phyloP scores from a whole-genome alignment of 495 filamentous ascomycete genomes.

The Penicillium crystallinum region DNA sequence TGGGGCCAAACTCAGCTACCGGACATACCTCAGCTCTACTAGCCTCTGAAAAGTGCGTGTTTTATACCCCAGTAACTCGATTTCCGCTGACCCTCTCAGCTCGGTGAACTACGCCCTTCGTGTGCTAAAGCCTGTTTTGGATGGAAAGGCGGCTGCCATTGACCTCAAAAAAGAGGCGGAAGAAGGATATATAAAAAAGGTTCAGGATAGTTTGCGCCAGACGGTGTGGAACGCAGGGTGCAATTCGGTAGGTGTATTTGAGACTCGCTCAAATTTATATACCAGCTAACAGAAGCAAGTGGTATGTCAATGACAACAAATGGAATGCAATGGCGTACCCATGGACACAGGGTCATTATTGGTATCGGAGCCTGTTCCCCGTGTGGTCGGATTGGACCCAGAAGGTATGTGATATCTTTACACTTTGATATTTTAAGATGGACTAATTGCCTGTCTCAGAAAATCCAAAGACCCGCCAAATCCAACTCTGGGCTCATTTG shows the following conservation, averaged over 20 bases:
- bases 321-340: slow-evolving; percentile 50
- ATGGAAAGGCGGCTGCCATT: slow-evolving; percentile 34
- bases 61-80: background rate
- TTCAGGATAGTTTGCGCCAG: slow-evolving; percentile 37
- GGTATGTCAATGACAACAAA: slow-evolving; percentile 27
- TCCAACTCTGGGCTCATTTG: background rate
- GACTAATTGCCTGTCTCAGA: background rate
- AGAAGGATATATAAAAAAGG: slow-evolving; percentile 28
- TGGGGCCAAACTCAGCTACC: slow-evolving; percentile 54
- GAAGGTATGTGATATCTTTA: slow-evolving; percentile 8
- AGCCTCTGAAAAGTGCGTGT: slow-evolving; percentile 41
- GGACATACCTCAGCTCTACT: slow-evolving; percentile 53
- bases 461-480: background rate
- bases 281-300: slow-evolving; percentile 12
- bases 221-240: slow-evolving; percentile 45
- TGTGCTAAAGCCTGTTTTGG: slow-evolving; percentile 46
- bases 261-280: slow-evolving; percentile 1
- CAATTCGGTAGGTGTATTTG: slow-evolving; percentile 18
- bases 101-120: slow-evolving; percentile 42
- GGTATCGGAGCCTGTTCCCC: slow-evolving; percentile 32
- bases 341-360: slow-evolving; percentile 33
- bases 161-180: slow-evolving; percentile 46
- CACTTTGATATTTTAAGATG: background rate
- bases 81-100: slow-evolving; percentile 3
- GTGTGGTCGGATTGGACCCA: slow-evolving; percentile 33